Base-by-base conservation (phyloP, 768 basidiomycete species). In the Lactarius psammicola region DNA sequence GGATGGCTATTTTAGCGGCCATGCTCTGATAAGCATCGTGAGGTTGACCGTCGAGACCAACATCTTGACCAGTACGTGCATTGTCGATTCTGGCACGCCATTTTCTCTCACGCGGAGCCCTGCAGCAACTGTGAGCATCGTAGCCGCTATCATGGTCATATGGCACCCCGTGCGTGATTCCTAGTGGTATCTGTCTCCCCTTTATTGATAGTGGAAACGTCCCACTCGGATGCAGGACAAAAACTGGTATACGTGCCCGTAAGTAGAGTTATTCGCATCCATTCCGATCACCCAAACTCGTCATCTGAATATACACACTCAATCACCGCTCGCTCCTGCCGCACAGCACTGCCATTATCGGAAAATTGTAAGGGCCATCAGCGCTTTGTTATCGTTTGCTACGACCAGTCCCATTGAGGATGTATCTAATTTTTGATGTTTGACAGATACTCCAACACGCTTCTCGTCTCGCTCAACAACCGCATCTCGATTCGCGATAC, bases 41-140 rank as follows among this genome's bases (percentile, higher is more conserved):
- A 71, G 69, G 17, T n/a, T 74, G 55, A 71, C 70, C 17, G 53
- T 74, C 28, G 73, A 74, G 60, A 72, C 72, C 1, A 74, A 73
- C 55, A 20, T 65, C 3, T 63, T 73, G 68, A 28, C 69, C 62
- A 44, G 69, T 55, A 28, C 36, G 59, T 56, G 18, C 18, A 28
- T n/a, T 23, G 34, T 61, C 36, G 28, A 38, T 33, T 9, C 17
- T 31, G 28, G n/a, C 7, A 5, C 30, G 8, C 30, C 11, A n/a
- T 1, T 15, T 30, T 9, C n/a, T 61, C 44, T 65, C 6, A 65
- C 30, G 2, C 3, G 23, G 23, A n/a, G 33, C n/a, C 10, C 7
- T 28, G 44, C 36, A 66, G 65, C 65, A 15, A 33, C 31, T 15
- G 60, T 66, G 10, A 38, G 60, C 18, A 26, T 66, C 7, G 11